These are phyloP conservation scores for Asterophora parasitica DNA, from an alignment of 768 basidiomycete genomes.

Conservation along the genomic window DNA sequence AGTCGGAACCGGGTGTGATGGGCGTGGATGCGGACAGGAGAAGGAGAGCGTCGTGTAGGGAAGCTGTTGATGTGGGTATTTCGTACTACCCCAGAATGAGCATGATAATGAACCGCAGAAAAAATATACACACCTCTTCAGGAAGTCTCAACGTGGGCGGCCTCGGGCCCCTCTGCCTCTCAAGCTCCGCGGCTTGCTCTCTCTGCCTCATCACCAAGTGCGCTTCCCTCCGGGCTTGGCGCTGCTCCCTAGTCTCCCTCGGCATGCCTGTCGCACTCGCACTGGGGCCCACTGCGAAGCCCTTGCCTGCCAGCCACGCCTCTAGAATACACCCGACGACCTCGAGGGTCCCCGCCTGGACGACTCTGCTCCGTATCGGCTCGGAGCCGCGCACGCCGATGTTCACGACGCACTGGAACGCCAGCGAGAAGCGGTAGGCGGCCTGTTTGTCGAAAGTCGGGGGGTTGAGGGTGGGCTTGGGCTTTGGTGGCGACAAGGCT, in stretches of 20 bases:
- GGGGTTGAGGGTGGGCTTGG: constrained; percentile 60
- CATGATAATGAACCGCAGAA: too few relatives aligned
- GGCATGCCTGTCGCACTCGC: constrained; percentile 70
- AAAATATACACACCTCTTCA: constrained; percentile 11
- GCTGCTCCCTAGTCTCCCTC: constrained; percentile 70
- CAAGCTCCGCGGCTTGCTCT: constrained; percentile 57
- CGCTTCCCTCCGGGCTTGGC: constrained; percentile 57
- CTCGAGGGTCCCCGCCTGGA: constrained; percentile 90
- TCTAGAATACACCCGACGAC: constrained; percentile 93
- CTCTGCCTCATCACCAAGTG: constrained; percentile 52
- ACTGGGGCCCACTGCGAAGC: constrained; percentile 81
- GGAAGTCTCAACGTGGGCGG: constrained; percentile 2
- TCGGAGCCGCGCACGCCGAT: constrained; percentile 96
- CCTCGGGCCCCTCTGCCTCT: constrained; percentile 34
- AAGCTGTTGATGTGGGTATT: constrained; percentile 6
- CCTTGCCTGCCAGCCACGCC: constrained; percentile 86
- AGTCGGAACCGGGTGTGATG: constrained; percentile 44
- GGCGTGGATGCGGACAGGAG: constrained; percentile 15
- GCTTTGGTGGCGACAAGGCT: constrained; percentile 49
- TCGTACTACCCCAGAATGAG: neutral
- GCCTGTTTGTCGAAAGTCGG: constrained; percentile 74
- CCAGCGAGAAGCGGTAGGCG: constrained; percentile 85
- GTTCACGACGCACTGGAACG: constrained; percentile 96
- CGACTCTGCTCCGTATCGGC: constrained; percentile 84
- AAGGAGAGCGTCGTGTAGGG: constrained; percentile 11